Evolutionary conservation across 495 filamentous ascomycete genomes (phyloP).

Genomic region (Penicillium lagena): DNA sequence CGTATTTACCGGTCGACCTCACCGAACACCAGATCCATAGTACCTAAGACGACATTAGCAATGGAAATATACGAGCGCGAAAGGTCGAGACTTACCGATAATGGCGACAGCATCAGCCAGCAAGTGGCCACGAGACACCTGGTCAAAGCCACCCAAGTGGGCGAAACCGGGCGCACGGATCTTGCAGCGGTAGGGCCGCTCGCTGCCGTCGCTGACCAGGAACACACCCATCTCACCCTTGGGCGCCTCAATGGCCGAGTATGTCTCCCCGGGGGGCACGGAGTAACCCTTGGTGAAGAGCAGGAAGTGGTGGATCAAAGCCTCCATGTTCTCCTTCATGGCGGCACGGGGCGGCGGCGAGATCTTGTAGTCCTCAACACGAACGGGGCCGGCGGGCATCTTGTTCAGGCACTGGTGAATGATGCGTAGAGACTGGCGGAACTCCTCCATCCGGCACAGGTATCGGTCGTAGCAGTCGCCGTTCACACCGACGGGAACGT

Average conservation of each 20-base stretch:
- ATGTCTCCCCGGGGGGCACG: slow-evolving; percentile 97
- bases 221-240: slow-evolving; percentile 99
- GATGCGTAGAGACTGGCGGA: slow-evolving; percentile 94
- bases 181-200: slow-evolving; percentile 96
- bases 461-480: slow-evolving; percentile 99
- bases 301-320: slow-evolving; percentile 97
- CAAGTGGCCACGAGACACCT: slow-evolving; percentile 84
- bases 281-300: slow-evolving; percentile 97
- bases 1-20: slow-evolving; percentile 57
- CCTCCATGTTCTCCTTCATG: slow-evolving; percentile 99
- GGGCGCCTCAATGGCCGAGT: slow-evolving; percentile 93
- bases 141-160: slow-evolving; percentile 90
- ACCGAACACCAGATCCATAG: slow-evolving; percentile 82
- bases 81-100: slow-evolving; percentile 52
- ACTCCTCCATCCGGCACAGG: slow-evolving; percentile 99
- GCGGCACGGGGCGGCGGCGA: slow-evolving; percentile 92
- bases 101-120: slow-evolving; percentile 96
- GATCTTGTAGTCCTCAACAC: slow-evolving; percentile 98
- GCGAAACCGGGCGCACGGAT: slow-evolving; percentile 96
- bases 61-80: background rate
- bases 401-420: slow-evolving; percentile 98
- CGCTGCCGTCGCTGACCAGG: slow-evolving; percentile 92
- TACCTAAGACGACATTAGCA: slow-evolving; percentile 33
- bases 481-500: slow-evolving; percentile 92
- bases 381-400: slow-evolving; percentile 91